These are phyloP conservation scores for Leccinum holopus DNA, from an alignment of 1,284 basidiomycete species.

Conservation along the genomic window DNA sequence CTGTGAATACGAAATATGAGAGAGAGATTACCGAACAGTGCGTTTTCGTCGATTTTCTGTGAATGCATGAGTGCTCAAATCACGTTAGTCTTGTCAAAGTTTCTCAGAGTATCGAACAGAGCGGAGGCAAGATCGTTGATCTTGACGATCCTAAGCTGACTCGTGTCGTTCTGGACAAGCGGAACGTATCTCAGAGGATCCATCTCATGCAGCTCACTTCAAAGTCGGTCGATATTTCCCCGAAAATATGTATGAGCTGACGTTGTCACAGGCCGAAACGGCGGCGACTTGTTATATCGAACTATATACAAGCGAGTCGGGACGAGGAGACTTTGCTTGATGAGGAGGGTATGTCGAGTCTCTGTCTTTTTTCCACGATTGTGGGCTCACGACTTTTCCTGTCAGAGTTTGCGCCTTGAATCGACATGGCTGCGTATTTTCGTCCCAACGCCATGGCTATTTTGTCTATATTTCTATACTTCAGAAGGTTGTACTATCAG, in stretches of 20 bases:
- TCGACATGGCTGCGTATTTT: no score
- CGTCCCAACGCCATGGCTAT: no score
- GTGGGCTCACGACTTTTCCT: no score
- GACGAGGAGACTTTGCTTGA: slow-evolving; percentile 79
- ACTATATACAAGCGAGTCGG: slow-evolving; percentile 74
- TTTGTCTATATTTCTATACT: no score
- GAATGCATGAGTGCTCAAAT: not conserved
- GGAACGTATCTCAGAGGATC: slow-evolving; percentile 67
- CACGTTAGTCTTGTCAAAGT: slow-evolving; percentile 56
- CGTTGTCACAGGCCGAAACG: slow-evolving; percentile 60
- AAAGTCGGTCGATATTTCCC: slow-evolving; percentile 45
- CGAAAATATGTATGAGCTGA: slow-evolving; percentile 1
- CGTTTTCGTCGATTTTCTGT: slow-evolving; percentile 15
- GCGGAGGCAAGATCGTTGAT: slow-evolving; percentile 71
- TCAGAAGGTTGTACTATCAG: slow-evolving; percentile 16
- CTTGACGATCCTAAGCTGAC: slow-evolving; percentile 77
- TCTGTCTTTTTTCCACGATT: not conserved
- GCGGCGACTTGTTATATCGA: slow-evolving; percentile 72
- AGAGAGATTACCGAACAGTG: slow-evolving; percentile 54
- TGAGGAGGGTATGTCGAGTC: slow-evolving; percentile 56
- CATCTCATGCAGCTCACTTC: slow-evolving; percentile 71
- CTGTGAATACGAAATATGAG: slow-evolving; percentile 54
- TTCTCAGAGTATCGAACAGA: slow-evolving; percentile 51
- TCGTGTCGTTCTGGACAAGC: slow-evolving; percentile 80
- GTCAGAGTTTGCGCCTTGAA: no score